Percentiles rank a stretch among this genome's conserved stretches.
Conservation (phyloP, 306 rosid genomes). For the Dryas alaskensis region DNA sequence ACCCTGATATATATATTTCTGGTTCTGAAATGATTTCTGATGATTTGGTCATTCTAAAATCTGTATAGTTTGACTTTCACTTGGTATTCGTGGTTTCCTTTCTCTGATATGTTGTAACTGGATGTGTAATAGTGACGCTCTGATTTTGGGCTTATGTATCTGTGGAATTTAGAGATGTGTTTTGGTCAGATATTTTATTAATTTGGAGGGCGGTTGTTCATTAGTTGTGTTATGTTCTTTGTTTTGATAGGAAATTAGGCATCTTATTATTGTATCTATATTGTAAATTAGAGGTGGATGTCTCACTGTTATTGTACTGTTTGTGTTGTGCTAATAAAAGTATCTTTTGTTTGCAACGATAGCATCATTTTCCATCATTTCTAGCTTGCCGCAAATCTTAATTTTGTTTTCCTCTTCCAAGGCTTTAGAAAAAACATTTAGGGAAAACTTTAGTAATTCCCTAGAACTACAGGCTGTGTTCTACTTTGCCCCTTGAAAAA, state of each 20-base stretch:
- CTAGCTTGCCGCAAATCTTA: background rate
- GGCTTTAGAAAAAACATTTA: background rate
- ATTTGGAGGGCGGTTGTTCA: too few species aligned
- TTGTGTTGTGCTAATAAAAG: too few species aligned
- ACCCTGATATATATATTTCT: background rate
- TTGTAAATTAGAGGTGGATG: too few species aligned
- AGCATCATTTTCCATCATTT: background rate
- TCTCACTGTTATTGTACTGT: too few species aligned
- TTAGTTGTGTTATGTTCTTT: too few species aligned
- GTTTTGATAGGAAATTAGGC: too few species aligned
- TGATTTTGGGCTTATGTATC: background rate
- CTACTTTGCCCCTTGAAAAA: too few species aligned
- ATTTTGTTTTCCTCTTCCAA: background rate
- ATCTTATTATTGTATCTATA: too few species aligned
- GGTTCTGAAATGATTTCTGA: background rate
- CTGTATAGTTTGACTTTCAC: background rate
- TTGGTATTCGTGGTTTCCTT: constrained; percentile 4
- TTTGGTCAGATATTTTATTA: too few species aligned
- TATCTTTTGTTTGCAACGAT: background rate
- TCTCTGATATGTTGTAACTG: background rate
- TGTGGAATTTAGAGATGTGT: too few species aligned
- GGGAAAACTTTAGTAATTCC: too few species aligned
- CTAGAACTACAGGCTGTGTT: too few species aligned
- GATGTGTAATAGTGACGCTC: background rate
- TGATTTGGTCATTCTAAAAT: background rate